A percentile compares a stretch with the other conserved stretches of the same genome.
Conservation (phyloP, 1,284 basidiomycete genomes). For the Papiliotrema nemorosa region DNA sequence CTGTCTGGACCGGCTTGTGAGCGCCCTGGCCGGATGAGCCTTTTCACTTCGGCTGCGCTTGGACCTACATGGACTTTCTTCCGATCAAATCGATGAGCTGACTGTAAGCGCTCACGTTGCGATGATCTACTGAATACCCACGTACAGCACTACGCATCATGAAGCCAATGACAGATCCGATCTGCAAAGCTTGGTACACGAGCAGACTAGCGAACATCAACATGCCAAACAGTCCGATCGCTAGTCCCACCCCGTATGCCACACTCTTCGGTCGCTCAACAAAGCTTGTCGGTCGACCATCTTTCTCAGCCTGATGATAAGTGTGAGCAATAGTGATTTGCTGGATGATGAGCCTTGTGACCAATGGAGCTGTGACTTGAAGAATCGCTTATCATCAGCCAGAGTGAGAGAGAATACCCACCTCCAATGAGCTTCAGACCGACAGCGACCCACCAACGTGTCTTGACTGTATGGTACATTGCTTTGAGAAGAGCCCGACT, state of each 20-base stretch:
- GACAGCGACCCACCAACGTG: constrained; percentile 1
- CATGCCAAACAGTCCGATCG: constrained; percentile 14
- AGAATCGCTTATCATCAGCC: constrained; percentile 10
- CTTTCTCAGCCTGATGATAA: constrained; percentile 8
- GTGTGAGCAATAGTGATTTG: constrained; percentile 11
- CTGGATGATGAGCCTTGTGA: constrained; percentile 17
- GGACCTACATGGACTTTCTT: constrained; percentile 20
- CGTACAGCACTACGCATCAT: constrained; percentile 7
- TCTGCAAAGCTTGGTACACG: constrained; percentile 12
- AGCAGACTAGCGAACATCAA: constrained; percentile 7
- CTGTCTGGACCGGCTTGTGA: constrained; percentile 17
- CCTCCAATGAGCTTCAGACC: constrained; percentile 4
- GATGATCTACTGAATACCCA: background rate
- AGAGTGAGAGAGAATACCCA: background rate
- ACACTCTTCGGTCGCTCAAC: constrained; percentile 6
- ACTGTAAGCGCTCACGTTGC: background rate
- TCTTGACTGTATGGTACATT: constrained; percentile 47
- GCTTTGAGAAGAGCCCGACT: constrained; percentile 61
- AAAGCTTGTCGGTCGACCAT: background rate
- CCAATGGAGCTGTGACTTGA: constrained; percentile 19
- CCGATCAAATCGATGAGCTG: constrained; percentile 26
- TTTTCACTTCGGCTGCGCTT: constrained; percentile 36
- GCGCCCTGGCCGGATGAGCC: constrained; percentile 53
- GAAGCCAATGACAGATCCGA: constrained; percentile 10
- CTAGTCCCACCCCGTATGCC: constrained; percentile 15